Base-by-base conservation (phyloP, 495 filamentous ascomycete species). In the Daldinia concentrica region DNA sequence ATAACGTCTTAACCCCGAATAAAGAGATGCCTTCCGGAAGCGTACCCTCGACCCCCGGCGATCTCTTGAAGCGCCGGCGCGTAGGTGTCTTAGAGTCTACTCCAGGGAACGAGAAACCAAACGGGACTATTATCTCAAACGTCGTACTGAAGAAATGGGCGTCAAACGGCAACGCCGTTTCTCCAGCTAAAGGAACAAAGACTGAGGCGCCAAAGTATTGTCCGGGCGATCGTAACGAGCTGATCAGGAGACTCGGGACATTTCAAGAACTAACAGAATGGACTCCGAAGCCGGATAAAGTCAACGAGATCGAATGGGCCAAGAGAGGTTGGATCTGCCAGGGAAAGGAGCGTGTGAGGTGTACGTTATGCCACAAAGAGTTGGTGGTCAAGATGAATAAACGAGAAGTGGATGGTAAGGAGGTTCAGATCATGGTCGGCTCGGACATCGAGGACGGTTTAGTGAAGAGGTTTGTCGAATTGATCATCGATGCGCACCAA, bases 231-330 rank as follows among this genome's bases (percentile, higher is more conserved):
- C 91, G 94, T 57, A 89, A 89, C 30, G 88, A 89, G 66, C 95
- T 99, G 69, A 86, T 98, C 2, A 87, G 88, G 68, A 84, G 95
- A 22, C 82, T 99, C 50, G 90, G 90, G 68, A 95, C 94, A 1
- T 99, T 95, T 71, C 89, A 93, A 59, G 92, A 93, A 68, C 89
- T 98, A 48, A 94, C 93, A 64, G 87, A 91, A 75, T 99, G 95
- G 95, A 87, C 84, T 71, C 90, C 84, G 60, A 98, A 92, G 81
- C 93, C 95, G 3, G 84, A 91, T 11, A 80, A 82, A 37, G 90
- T 98, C 69, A 94, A 89, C 75, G 95, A 98, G 80, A 91, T 98
- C 6, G 89, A 92, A 79, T 99, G 96, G 96, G 94, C 95, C 6
- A 97, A 94, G 83, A 85, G 91, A 32, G 95, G 95, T 2, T 99